phyloP scores from a whole-genome alignment of 352 stramenopile species.

The Globisporangium cystogenes region DNA sequence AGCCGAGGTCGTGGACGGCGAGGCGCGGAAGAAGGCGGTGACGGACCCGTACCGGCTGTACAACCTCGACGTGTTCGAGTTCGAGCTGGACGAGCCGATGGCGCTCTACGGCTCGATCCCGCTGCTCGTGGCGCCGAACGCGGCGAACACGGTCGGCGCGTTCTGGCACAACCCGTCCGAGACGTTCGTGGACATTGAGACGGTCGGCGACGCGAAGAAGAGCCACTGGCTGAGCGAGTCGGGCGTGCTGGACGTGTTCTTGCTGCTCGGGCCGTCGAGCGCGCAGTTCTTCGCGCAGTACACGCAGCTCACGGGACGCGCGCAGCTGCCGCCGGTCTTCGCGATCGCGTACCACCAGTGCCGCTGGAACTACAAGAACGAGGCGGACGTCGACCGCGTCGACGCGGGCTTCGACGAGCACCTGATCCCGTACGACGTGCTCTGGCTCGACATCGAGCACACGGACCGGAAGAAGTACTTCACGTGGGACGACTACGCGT shows the following conservation, averaged over 20 bases:
- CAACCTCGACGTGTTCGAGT: constrained; percentile 99
- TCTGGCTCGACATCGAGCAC: constrained; percentile 99
- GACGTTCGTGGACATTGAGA: constrained; percentile 97
- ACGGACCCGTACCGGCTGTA: constrained; percentile 98
- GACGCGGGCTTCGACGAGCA: constrained; percentile 93
- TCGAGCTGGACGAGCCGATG: constrained; percentile 98
- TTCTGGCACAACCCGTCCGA: constrained; percentile 99
- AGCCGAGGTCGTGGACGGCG: constrained; percentile 15
- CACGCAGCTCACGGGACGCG: constrained; percentile 88
- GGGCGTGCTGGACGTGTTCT: constrained; percentile 96
- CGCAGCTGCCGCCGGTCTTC: constrained; percentile 95
- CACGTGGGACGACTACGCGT: constrained; percentile 96
- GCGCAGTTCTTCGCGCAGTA: constrained; percentile 90
- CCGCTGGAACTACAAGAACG: constrained; percentile 99
- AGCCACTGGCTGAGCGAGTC: constrained; percentile 95
- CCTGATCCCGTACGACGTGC: constrained; percentile 98
- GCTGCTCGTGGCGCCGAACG: constrained; percentile 59
- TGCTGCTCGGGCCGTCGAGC: constrained; percentile 89
- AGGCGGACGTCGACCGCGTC: constrained; percentile 91
- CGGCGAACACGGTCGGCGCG: constrained; percentile 85
- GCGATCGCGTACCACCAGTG: constrained; percentile 98
- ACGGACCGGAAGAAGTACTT: constrained; percentile 98
- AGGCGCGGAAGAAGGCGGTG: constrained; percentile 20
- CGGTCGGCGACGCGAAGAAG: constrained; percentile 48
- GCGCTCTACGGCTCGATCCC: constrained; percentile 94